These are phyloP conservation scores for Cordyceps cicadae DNA, from an alignment of 2,329 filamentous ascomycete genomes.

Conservation along the genomic window DNA sequence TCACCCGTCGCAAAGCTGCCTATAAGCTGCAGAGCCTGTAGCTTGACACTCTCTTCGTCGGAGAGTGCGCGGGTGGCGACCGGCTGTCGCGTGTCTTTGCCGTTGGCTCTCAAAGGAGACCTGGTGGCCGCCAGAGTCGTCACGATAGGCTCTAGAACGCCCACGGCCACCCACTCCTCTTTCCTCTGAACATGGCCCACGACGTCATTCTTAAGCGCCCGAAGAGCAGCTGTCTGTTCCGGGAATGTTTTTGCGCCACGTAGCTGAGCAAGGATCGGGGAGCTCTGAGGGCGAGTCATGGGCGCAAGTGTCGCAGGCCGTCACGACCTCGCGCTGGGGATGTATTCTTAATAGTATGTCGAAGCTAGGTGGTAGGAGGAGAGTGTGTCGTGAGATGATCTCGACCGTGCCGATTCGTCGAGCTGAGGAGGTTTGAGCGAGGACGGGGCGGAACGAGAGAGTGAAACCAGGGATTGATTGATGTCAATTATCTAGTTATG, in stretches of 20 bases:
- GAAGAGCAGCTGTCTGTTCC: conserved; percentile 54
- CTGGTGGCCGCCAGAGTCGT: conserved; percentile 33
- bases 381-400: too few species aligned
- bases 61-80: conserved; percentile 34
- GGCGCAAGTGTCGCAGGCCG: background rate
- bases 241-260: conserved; percentile 41
- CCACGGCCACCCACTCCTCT: conserved; percentile 64
- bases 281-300: conserved; percentile 48
- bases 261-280: conserved; percentile 49
- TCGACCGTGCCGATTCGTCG: background rate
- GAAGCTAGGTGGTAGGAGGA: background rate
- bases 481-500: background rate
- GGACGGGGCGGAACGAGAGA: background rate
- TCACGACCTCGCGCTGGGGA: background rate
- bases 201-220: conserved; percentile 76
- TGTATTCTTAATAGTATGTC: background rate
- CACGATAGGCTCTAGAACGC: conserved; percentile 54
- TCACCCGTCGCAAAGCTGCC: conserved; percentile 77
- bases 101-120: conserved; percentile 27
- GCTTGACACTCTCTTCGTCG: conserved; percentile 58
- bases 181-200: conserved; percentile 85
- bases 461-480: background rate
- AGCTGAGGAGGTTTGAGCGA: background rate
- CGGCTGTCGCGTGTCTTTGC: conserved; percentile 30
- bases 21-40: conserved; percentile 79